Percentiles rank a stretch among this genome's conserved stretches.
Conservation (phyloP, 805 yeast species). For the Kuraishia borneana region DNA sequence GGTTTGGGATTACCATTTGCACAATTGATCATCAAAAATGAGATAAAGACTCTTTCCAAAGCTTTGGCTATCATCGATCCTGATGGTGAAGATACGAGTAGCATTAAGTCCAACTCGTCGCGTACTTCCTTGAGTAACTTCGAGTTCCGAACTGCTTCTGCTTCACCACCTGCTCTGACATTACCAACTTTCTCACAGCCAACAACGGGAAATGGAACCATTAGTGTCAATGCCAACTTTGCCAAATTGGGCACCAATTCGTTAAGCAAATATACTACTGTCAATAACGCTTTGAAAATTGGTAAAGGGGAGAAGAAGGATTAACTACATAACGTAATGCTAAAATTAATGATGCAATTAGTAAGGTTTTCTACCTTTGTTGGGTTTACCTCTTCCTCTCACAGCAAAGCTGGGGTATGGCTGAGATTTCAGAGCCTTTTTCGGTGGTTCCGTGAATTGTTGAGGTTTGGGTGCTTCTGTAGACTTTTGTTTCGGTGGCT, state of each 20-base stretch:
- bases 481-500: no score
- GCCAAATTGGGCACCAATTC: constrained; percentile 1
- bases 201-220: constrained; percentile 1
- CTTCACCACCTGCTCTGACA: constrained; percentile 1
- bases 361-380: no score
- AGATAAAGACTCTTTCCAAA: constrained; percentile 12
- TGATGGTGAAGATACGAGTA: constrained; percentile 2
- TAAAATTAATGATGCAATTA: not conserved
- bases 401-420: not conserved
- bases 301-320: constrained; percentile 19
- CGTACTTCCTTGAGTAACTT: not conserved
- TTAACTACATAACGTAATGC: constrained; percentile 4
- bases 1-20: constrained; percentile 7
- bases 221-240: not conserved
- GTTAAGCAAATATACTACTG: constrained; percentile 9
- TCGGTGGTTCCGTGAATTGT: no score
- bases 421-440: not conserved
- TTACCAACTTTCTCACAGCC: constrained; percentile 3
- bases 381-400: not conserved
- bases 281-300: constrained; percentile 8
- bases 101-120: not conserved
- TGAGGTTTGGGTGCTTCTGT: no score
- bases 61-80: constrained; percentile 12
- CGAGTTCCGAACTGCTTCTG: not conserved
- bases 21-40: constrained; percentile 11